Evolutionary conservation across 257 asterid genomes (phyloP).

Genomic region (Forsythia suspensa): DNA sequence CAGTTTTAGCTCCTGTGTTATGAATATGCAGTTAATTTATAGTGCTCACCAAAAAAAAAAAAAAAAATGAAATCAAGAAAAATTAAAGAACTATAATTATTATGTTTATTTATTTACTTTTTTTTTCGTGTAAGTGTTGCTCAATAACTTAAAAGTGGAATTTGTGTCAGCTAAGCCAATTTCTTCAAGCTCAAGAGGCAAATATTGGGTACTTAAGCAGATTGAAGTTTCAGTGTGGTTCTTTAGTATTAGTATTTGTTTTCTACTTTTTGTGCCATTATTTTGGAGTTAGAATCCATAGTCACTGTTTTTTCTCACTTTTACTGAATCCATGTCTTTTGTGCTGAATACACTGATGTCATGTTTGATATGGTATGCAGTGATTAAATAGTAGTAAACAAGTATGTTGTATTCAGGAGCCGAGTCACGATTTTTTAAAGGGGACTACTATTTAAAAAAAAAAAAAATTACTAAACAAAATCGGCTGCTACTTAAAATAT

Average conservation of each 20-base stretch:
- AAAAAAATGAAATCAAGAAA: not conserved
- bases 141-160: conserved; percentile 7
- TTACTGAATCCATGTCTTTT: not conserved
- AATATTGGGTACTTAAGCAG: not conserved
- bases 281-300: not conserved
- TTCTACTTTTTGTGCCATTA: not conserved
- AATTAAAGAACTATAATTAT: not conserved
- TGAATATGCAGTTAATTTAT: not conserved
- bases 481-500: too few relatives aligned
- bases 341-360: not conserved
- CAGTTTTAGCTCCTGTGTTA: not conserved
- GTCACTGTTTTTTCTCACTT: not conserved
- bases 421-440: too few relatives aligned
- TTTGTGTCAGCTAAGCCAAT: not conserved
- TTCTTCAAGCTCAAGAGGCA: not conserved
- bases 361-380: not conserved
- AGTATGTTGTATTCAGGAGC: too few relatives aligned
- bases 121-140: not conserved
- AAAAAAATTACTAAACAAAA: too few relatives aligned
- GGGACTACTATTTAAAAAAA: too few relatives aligned
- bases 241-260: not conserved
- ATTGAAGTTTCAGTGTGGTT: not conserved
- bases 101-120: not conserved
- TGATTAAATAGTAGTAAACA: too few relatives aligned
- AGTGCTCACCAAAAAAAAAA: not conserved